phyloP scores from a whole-genome alignment of 2,329 filamentous ascomycete species.

The Fusarium sp. region DNA sequence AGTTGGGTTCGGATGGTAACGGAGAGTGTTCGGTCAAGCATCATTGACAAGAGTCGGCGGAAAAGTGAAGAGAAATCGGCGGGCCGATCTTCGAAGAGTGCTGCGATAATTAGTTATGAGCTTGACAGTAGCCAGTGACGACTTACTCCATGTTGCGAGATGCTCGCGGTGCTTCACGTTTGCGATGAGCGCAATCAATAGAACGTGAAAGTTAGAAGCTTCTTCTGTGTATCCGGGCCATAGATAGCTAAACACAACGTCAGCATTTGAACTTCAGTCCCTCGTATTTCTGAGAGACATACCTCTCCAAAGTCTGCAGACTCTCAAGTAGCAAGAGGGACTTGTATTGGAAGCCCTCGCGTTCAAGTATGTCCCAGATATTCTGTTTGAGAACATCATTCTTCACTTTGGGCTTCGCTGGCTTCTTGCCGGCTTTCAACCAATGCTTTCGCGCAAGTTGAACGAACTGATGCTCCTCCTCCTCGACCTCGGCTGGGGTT shows the following conservation, averaged over 20 bases:
- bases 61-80: slow-evolving; percentile 91
- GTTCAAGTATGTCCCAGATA: slow-evolving; percentile 90
- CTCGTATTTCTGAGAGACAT: slow-evolving; percentile 20
- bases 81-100: slow-evolving; percentile 80
- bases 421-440: slow-evolving; percentile 74
- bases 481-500: slow-evolving; percentile 75
- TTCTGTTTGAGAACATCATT: slow-evolving; percentile 87
- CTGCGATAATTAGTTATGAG: slow-evolving; percentile 56
- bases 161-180: slow-evolving; percentile 91
- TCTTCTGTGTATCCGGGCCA: slow-evolving; percentile 94
- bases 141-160: slow-evolving; percentile 85
- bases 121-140: neutral
- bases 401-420: slow-evolving; percentile 77
- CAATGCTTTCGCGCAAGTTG: slow-evolving; percentile 87
- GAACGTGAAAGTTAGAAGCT: slow-evolving; percentile 90
- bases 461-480: slow-evolving; percentile 78
- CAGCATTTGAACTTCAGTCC: slow-evolving; percentile 41
- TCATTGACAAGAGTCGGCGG: slow-evolving; percentile 89
- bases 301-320: slow-evolving; percentile 89
- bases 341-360: slow-evolving; percentile 80
- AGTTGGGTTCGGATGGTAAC: slow-evolving; percentile 80
- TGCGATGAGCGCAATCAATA: slow-evolving; percentile 86
- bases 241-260: slow-evolving; percentile 74
- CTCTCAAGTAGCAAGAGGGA: slow-evolving; percentile 88
- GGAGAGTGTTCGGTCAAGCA: slow-evolving; percentile 76